phyloP scores from a whole-genome alignment of 495 filamentous ascomycete species.

The Chaetomium cochliodes region DNA sequence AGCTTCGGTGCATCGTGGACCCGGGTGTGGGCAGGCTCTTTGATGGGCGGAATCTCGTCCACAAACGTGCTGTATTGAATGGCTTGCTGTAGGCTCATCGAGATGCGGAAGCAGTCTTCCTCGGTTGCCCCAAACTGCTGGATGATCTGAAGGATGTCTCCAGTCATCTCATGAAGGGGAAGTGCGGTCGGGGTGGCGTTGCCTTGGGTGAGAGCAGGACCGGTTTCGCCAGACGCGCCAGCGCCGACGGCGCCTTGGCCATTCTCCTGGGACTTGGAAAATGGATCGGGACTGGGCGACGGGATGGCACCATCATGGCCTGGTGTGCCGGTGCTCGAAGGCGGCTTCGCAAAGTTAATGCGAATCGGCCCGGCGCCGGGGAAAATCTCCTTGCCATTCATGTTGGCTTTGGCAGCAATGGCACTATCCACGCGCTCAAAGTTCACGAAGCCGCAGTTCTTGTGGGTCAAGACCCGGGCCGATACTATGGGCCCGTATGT shows the following conservation, averaged over 20 bases:
- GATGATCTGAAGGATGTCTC: slow-evolving; percentile 83
- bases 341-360: slow-evolving; percentile 96
- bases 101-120: slow-evolving; percentile 74
- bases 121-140: slow-evolving; percentile 81
- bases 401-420: slow-evolving; percentile 75
- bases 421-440: slow-evolving; percentile 89
- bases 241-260: slow-evolving; percentile 36
- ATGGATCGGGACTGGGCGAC: slow-evolving; percentile 93
- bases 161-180: slow-evolving; percentile 68
- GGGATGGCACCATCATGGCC: slow-evolving; percentile 77
- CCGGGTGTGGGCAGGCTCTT: slow-evolving; percentile 84
- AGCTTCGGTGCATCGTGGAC: slow-evolving; percentile 94
- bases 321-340: slow-evolving; percentile 80
- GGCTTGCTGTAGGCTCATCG: slow-evolving; percentile 67
- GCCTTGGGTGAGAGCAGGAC: slow-evolving; percentile 39
- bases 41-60: slow-evolving; percentile 83
- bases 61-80: slow-evolving; percentile 70
- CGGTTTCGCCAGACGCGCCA: slow-evolving; percentile 48
- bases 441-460: slow-evolving; percentile 99
- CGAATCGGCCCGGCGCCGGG: slow-evolving; percentile 91
- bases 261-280: slow-evolving; percentile 53
- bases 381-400: slow-evolving; percentile 98
- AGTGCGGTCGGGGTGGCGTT: slow-evolving; percentile 64
- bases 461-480: slow-evolving; percentile 91
- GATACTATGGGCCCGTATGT: slow-evolving; percentile 88